These are phyloP conservation scores for Coix lacrymajobi DNA, from an alignment of 176 grass and related monocot species.

Conservation along the genomic window DNA sequence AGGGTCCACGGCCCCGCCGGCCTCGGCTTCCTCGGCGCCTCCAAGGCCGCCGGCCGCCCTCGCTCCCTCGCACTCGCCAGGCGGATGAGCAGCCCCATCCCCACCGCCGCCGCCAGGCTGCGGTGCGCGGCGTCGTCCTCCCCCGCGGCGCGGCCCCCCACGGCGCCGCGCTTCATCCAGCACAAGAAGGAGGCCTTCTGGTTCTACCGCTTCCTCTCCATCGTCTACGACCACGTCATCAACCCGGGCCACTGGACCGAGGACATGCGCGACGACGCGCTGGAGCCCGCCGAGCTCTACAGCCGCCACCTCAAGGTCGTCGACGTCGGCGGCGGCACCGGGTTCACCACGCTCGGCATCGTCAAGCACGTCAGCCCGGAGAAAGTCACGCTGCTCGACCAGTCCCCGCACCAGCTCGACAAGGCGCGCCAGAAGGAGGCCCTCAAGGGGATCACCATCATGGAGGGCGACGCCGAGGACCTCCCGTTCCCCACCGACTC, in stretches of 20 bases:
- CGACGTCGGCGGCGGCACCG: constrained; percentile 82
- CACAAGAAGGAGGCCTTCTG: constrained; percentile 99
- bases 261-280: constrained; percentile 91
- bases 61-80: background rate
- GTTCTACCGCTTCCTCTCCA: constrained; percentile 97
- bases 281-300: constrained; percentile 71
- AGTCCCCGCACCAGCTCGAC: constrained; percentile 86
- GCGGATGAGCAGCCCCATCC: background rate
- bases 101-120: background rate
- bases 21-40: constrained; percentile 28
- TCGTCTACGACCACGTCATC: constrained; percentile 89
- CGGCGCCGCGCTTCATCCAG: constrained; percentile 84
- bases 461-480: constrained; percentile 93
- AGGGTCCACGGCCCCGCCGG: constrained; percentile 14
- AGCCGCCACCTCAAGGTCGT: constrained; percentile 55
- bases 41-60: constrained; percentile 20
- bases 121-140: constrained; percentile 41
- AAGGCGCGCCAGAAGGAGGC: constrained; percentile 77
- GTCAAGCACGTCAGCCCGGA: constrained; percentile 55
- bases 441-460: constrained; percentile 68
- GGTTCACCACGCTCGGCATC: constrained; percentile 86
- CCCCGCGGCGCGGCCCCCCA: constrained; percentile 31
- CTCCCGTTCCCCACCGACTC: constrained; percentile 72
- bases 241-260: constrained; percentile 97
- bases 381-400: constrained; percentile 92